Evolutionary conservation across 441 rosid genomes (phyloP), one percentile per base, ranked within the genome.

Genomic region (Eutrema salsugineum): DNA sequence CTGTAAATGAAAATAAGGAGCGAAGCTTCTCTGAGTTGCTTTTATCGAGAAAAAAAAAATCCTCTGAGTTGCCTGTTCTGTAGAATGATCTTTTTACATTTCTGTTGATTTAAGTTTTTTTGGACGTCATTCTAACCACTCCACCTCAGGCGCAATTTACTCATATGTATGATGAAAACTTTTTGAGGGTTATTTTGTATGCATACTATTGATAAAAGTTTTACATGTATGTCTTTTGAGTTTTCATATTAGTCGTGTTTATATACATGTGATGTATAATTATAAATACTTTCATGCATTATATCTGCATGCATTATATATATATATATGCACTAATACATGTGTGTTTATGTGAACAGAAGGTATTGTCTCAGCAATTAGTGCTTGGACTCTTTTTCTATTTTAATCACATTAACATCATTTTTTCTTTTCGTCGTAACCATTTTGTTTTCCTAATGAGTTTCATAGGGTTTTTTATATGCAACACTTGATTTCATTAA

Each of bases 111-210:
- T 42, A 35, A 24, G 49, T 63, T 54, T 33, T 15, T 43, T 16
- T 32, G 15, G 30, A 71, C 30, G 55, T 47, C 68, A 47, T 5
- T 43, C 63, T 53, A 63, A 63, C 76, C 46, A 62, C 76, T 63
- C 69, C 63, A 71, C 62, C 55, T 59, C 58, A 59, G 46, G 27
- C 27, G 12, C 16, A 33, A 59, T 59, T 59, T 22, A 62, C 51
- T 43, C 66, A 28, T 32, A 36, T 35, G 27, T 71, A 20, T 70
- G 16, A 33, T 48, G 60, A 43, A 28, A 49, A 27, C 56, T 57
- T 32, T 44, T 69, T 47, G 27, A 3, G 42, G 39, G 40, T 48
- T 42, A 59, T 30, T 40, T 42, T 38, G 6, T 57, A 30, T 63
- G 16, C 9, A 28, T 9, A 57, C n/a, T 24, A 24, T 24, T 24